These are phyloP conservation scores for Sugiyamaella grinbergsii DNA, from an alignment of 1,139 yeast genomes.

Conservation along the genomic window DNA sequence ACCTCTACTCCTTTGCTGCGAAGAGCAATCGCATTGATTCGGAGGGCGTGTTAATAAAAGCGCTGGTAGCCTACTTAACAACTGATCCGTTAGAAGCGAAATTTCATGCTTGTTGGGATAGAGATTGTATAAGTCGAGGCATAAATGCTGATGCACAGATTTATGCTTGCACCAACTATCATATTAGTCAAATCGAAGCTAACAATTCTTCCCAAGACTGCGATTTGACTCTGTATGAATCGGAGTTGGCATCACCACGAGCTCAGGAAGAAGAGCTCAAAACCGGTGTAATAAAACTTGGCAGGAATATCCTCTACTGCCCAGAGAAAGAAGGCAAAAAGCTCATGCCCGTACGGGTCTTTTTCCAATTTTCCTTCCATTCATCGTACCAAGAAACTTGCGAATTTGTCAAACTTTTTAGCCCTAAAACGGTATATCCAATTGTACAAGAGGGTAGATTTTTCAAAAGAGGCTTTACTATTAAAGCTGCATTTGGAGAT, in stretches of 20 bases:
- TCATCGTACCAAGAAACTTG: slow-evolving; percentile 54
- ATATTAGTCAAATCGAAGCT: background rate
- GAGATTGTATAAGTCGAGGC: slow-evolving; percentile 1
- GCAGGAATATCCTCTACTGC: slow-evolving; percentile 4
- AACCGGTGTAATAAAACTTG: background rate
- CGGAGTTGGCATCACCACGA: background rate
- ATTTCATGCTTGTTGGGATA: slow-evolving; percentile 44
- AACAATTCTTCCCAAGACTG: slow-evolving; percentile 1
- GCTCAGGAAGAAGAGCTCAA: background rate
- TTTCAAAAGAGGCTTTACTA: slow-evolving; percentile 50
- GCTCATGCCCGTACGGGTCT: slow-evolving; percentile 48
- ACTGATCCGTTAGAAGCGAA: slow-evolving; percentile 31
- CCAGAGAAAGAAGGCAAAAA: slow-evolving; percentile 34
- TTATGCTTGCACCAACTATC: background rate
- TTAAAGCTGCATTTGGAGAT: slow-evolving; percentile 51
- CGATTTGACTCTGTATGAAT: background rate
- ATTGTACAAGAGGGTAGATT: slow-evolving; percentile 44
- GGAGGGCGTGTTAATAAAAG: slow-evolving; percentile 6
- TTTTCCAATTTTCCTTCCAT: slow-evolving; percentile 55
- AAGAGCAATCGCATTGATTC: slow-evolving; percentile 7
- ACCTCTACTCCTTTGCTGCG: slow-evolving; percentile 14
- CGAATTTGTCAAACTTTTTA: slow-evolving; percentile 46
- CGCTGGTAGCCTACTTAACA: slow-evolving; percentile 28
- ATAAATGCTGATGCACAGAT: background rate
- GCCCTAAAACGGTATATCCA: slow-evolving; percentile 53